Percentiles rank a stretch among this genome's conserved stretches.
These are phyloP conservation scores for Aspergillus ochraceoroseus DNA, from an alignment of 2,329 filamentous ascomycete genomes.

Conservation along the genomic window DNA sequence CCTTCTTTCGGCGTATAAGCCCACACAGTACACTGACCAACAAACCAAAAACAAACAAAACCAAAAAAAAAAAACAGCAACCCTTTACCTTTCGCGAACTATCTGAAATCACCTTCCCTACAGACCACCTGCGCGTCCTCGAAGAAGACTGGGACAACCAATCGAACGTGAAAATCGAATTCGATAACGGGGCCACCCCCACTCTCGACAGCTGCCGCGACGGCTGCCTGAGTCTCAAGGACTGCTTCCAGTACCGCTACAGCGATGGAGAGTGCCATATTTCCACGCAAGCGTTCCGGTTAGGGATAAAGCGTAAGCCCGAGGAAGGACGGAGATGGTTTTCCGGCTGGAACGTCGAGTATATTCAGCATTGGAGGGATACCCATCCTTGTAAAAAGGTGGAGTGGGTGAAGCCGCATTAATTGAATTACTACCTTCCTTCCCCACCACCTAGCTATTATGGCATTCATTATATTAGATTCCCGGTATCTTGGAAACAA, in stretches of 20 bases:
- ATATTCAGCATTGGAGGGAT: conserved; percentile 14
- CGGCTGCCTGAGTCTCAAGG: conserved; percentile 42
- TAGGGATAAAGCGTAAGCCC: conserved; percentile 10
- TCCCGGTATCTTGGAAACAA: too few species aligned
- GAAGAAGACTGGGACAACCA: conserved; percentile 53
- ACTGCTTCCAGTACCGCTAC: conserved; percentile 37
- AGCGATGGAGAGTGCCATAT: conserved; percentile 12
- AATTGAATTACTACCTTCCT: too few species aligned
- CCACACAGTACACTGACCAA: conserved; percentile 6
- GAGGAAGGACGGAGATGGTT: conserved; percentile 9
- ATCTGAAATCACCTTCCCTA: conserved; percentile 46
- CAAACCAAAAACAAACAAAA: conserved; percentile 7
- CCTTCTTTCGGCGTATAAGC: too few species aligned
- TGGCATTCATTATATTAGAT: too few species aligned
- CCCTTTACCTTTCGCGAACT: conserved; percentile 48
- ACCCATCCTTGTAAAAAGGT: conserved; percentile 11
- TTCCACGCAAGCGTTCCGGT: conserved; percentile 13
- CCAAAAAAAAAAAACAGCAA: conserved; percentile 29
- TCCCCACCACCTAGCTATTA: too few species aligned
- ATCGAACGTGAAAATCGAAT: conserved; percentile 46
- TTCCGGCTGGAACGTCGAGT: conserved; percentile 16
- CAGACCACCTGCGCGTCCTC: conserved; percentile 39
- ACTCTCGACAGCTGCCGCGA: conserved; percentile 46
- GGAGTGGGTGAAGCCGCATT: conserved; percentile 14
- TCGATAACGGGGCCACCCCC: conserved; percentile 38